A percentile compares a stretch with the other conserved stretches of the same genome.
These are phyloP conservation scores for Kwoniella sp. DNA, from an alignment of 768 basidiomycete species.

Conservation along the genomic window DNA sequence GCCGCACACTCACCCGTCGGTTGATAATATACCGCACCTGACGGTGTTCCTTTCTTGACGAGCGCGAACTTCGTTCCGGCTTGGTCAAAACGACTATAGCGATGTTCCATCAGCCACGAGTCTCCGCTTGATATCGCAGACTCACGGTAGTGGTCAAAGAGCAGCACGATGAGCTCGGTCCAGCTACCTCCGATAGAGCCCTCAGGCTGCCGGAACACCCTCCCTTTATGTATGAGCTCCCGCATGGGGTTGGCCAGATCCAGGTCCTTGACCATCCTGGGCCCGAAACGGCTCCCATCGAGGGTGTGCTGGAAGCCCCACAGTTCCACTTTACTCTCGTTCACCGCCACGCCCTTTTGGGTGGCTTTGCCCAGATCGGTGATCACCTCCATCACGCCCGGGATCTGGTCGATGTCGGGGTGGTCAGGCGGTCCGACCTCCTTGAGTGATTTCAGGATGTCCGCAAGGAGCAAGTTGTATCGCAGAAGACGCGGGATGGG, in stretches of 20 bases:
- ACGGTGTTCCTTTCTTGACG: slow-evolving; percentile 16
- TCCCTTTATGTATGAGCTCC: slow-evolving; percentile 76
- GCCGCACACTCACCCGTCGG: slow-evolving; percentile 26
- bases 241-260: slow-evolving; percentile 79
- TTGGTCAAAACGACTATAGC: slow-evolving; percentile 34
- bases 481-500: slow-evolving; percentile 85
- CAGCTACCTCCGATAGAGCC: slow-evolving; percentile 69
- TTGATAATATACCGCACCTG: slow-evolving; percentile 31
- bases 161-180: slow-evolving; percentile 80
- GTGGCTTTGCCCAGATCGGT: slow-evolving; percentile 78
- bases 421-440: slow-evolving; percentile 55
- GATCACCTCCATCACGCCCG: slow-evolving; percentile 81
- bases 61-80: slow-evolving; percentile 19
- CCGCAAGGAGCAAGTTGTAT: slow-evolving; percentile 77
- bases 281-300: slow-evolving; percentile 39
- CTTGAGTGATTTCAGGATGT: slow-evolving; percentile 71
- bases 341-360: slow-evolving; percentile 77
- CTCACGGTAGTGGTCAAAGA: slow-evolving; percentile 94
- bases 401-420: slow-evolving; percentile 76
- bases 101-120: not conserved
- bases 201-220: slow-evolving; percentile 79
- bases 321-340: slow-evolving; percentile 82
- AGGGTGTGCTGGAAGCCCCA: slow-evolving; percentile 57
- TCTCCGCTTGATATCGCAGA: no score
- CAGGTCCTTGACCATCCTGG: slow-evolving; percentile 62